These are phyloP conservation scores for Niebla homalea DNA, from an alignment of 495 filamentous ascomycete genomes.

Conservation along the genomic window DNA sequence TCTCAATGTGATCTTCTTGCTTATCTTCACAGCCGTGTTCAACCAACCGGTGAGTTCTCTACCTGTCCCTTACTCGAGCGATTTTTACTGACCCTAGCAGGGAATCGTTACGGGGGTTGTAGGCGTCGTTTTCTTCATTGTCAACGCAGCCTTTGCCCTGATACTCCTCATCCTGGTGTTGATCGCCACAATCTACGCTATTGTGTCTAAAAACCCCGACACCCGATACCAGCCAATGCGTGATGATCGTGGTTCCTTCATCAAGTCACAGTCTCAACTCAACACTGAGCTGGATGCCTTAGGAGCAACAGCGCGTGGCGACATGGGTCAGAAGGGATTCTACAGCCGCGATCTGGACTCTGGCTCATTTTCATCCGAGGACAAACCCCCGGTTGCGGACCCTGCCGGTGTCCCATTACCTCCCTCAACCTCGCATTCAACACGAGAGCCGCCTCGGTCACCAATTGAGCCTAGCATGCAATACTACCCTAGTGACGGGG, in stretches of 20 bases:
- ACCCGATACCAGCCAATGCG: conserved; percentile 93
- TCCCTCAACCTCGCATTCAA: conserved; percentile 27
- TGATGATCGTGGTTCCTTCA: conserved; percentile 92
- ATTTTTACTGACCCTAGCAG: conserved; percentile 15
- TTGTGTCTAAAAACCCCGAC: conserved; percentile 91
- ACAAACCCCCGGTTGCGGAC: conserved; percentile 15
- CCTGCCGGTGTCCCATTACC: conserved; percentile 24
- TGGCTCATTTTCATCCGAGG: conserved; percentile 45
- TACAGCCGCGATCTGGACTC: conserved; percentile 65
- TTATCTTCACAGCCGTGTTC: conserved; percentile 75
- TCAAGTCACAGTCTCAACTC: conserved; percentile 90
- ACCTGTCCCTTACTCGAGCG: neutral
- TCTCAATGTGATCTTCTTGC: conserved; percentile 72
- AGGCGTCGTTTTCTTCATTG: conserved; percentile 85
- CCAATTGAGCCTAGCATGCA: conserved; percentile 53
- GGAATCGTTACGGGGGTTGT: conserved; percentile 81
- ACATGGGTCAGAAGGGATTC: conserved; percentile 54
- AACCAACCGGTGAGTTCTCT: conserved; percentile 55
- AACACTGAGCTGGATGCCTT: conserved; percentile 86
- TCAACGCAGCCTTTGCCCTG: conserved; percentile 78
- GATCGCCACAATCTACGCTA: conserved; percentile 65
- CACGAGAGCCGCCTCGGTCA: conserved; percentile 34
- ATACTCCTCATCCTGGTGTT: conserved; percentile 81
- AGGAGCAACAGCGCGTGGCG: conserved; percentile 81
- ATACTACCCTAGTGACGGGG: conserved; percentile 40